Base-by-base conservation (phyloP, 768 basidiomycete genomes). In the Pleurotus cornucopiae region DNA sequence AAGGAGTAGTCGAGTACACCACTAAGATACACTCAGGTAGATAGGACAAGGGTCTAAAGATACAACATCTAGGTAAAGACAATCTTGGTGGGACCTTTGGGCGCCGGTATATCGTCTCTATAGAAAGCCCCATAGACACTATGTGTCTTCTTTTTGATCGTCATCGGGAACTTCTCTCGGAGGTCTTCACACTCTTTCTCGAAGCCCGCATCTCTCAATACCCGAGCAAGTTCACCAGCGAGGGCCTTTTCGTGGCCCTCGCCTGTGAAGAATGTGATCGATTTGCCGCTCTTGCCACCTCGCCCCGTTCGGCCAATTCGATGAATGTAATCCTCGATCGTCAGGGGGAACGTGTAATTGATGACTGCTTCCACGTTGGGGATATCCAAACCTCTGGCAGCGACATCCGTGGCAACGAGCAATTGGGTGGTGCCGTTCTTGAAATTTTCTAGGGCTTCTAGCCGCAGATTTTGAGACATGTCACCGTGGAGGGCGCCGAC, bases 301-400 rank as follows among this genome's bases (percentile, higher is more conserved):
- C 96, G 89, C 89, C 90, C 91, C 1, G 93, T 94, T 58, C 92
- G 80, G 46, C 92, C 92, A 58, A 94, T 94, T 6, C 92, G 88
- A 69, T 94, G 92, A 63, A 93, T 82, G 64, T 89, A 95, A 73
- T 92, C 88, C 73, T 97, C 96, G 47, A 98, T 88, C 2, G 94
- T 98, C 65, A 99, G 76, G 40, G 96, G 96, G 74, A 95, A 98
- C n/a, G 91, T 95, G 65, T 97, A 96, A 73, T 98, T 97, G 68
- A 98, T 84, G 46, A 99, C 97, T 21, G 88, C 82, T 21, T 85
- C 90, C 26, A 99, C 97, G 66, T 96, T 88, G 2, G 97, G 95
- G 64, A 99, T 98, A 75, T 99, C 97, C 60, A 99, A 75, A 6
- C 97, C 97, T 53, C 97, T 84, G 46, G 97, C 94, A 5, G 97